phyloP scores from a whole-genome alignment of 2,329 filamentous ascomycete species.

The Aspergillus ibericus region DNA sequence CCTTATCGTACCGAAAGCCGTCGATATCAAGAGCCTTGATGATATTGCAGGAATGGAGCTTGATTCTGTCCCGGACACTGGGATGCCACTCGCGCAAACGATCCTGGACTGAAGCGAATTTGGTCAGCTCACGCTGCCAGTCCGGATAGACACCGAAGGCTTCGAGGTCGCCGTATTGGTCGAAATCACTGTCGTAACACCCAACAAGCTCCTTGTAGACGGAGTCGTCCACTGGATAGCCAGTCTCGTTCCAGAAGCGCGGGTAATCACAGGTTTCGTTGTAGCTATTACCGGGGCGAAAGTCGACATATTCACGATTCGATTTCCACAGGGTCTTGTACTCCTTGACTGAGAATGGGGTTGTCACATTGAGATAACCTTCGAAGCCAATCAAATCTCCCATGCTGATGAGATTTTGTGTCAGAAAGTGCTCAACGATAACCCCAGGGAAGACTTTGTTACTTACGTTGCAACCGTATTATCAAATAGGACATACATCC shows the following conservation, averaged over 20 bases:
- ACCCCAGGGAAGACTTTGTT: not conserved
- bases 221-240: conserved; percentile 50
- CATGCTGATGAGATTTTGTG: conserved; percentile 35
- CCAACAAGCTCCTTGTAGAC: conserved; percentile 52
- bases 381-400: conserved; percentile 64
- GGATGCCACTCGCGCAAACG: conserved; percentile 65
- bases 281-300: conserved; percentile 55
- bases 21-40: conserved; percentile 65
- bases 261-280: conserved; percentile 59
- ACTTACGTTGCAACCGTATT: conserved; percentile 64
- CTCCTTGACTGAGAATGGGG: conserved; percentile 57
- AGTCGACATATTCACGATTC: conserved; percentile 58
- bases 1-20: conserved; percentile 67
- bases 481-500: conserved; percentile 67
- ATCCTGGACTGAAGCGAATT: conserved; percentile 68
- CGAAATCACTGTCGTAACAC: conserved; percentile 65
- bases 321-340: conserved; percentile 61
- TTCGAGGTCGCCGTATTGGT: conserved; percentile 64
- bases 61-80: conserved; percentile 57
- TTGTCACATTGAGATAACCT: conserved; percentile 59
- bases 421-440: not conserved
- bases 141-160: conserved; percentile 64
- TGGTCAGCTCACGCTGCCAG: conserved; percentile 64
- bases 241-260: conserved; percentile 61
- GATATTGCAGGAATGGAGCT: conserved; percentile 63